A percentile compares a stretch with the other conserved stretches of the same genome.
These are phyloP conservation scores for Fusarium luffae DNA, from an alignment of 2,329 filamentous ascomycete species.

Conservation along the genomic window DNA sequence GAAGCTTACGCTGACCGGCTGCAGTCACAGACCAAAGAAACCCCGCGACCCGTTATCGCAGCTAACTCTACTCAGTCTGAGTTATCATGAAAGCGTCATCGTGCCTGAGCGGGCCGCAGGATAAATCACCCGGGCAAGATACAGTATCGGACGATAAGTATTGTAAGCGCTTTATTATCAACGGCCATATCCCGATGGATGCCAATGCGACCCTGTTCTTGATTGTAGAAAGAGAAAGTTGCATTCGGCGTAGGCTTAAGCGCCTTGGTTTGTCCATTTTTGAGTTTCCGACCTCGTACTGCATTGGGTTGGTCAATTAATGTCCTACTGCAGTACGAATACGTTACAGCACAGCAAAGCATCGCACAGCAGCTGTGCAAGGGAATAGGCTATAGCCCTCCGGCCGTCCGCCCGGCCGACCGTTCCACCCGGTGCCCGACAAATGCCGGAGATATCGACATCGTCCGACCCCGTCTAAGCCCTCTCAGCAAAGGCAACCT, in stretches of 20 bases:
- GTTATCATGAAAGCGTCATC: conserved; percentile 39
- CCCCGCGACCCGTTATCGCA: conserved; percentile 33
- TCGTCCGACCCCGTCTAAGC: conserved; percentile 28
- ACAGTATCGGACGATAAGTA: conserved; percentile 25
- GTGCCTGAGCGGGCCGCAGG: conserved; percentile 27
- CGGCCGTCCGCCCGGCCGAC: conserved; percentile 27
- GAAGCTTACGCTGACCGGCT: conserved; percentile 42
- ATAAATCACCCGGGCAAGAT: conserved; percentile 25
- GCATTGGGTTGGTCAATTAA: conserved; percentile 10
- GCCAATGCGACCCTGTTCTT: conserved; percentile 26
- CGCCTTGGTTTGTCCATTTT: conserved; percentile 10
- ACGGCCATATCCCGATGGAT: conserved; percentile 15
- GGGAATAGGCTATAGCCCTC: conserved; percentile 5
- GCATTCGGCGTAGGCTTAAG: conserved; percentile 19
- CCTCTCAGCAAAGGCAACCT: conserved; percentile 78
- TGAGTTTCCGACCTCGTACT: conserved; percentile 17
- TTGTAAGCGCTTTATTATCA: conserved; percentile 13
- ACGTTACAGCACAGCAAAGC: conserved; percentile 5
- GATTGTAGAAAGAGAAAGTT: conserved; percentile 25
- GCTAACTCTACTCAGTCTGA: conserved; percentile 4
- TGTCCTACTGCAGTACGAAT: conserved; percentile 7
- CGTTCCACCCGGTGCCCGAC: conserved; percentile 24
- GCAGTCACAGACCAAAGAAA: conserved; percentile 29
- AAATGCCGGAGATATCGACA: conserved; percentile 22
- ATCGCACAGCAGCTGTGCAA: not conserved